These are phyloP conservation scores for Athelia psychrophila DNA, from an alignment of 1,284 basidiomycete species.

Conservation along the genomic window DNA sequence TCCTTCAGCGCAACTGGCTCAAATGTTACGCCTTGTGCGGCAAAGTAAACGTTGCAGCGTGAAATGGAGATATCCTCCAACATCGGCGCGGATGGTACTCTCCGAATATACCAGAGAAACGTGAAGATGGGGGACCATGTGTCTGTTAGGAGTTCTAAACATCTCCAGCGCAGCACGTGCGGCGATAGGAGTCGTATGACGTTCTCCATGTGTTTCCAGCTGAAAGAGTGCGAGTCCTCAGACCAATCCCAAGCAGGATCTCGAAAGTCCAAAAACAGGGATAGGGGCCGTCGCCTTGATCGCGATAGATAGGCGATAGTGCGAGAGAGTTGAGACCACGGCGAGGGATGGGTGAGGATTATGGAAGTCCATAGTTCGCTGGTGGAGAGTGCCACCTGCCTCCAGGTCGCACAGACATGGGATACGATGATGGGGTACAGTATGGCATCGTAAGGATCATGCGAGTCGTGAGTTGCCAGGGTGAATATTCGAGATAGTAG, in stretches of 20 bases:
- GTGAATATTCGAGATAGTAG: conserved; percentile 37
- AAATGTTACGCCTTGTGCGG: conserved; percentile 37
- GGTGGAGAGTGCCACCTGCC: conserved; percentile 37
- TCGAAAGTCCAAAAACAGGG: conserved; percentile 50
- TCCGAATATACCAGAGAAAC: conserved; percentile 39
- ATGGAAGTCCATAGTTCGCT: conserved; percentile 43
- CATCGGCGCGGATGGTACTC: conserved; percentile 27
- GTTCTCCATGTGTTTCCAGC: conserved; percentile 36
- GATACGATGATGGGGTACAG: conserved; percentile 30
- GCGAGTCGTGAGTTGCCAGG: conserved; percentile 19
- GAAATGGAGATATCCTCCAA: conserved; percentile 41
- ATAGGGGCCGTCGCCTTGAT: conserved; percentile 39
- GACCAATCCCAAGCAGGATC: conserved; percentile 50
- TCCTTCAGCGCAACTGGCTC: conserved; percentile 33
- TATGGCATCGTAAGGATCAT: conserved; percentile 23
- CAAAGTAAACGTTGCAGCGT: conserved; percentile 55
- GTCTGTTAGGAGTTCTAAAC: conserved; percentile 46
- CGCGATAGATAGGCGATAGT: conserved; percentile 34
- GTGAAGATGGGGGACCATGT: conserved; percentile 54
- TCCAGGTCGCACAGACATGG: conserved; percentile 47
- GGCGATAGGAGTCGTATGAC: conserved; percentile 41
- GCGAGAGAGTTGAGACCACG: conserved; percentile 30
- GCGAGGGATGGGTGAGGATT: conserved; percentile 37
- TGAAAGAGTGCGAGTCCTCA: conserved; percentile 33
- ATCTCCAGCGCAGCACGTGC: conserved; percentile 42